Base-by-base conservation (phyloP, 2,329 filamentous ascomycete genomes). In the Talaromyces amestolkiae region DNA sequence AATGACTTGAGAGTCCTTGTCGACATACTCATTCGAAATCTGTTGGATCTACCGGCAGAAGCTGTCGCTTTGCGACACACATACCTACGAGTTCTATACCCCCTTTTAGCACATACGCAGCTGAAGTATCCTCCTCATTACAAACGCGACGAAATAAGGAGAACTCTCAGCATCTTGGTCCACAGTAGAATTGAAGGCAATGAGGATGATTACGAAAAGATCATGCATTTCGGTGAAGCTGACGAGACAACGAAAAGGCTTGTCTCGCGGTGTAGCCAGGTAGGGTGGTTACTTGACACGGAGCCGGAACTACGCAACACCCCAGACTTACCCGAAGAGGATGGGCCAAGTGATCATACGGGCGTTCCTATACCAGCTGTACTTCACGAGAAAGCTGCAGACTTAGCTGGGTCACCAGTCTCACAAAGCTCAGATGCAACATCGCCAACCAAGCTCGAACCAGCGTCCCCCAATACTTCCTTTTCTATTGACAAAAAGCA, bases 1-100 rank as follows among this genome's bases (percentile, higher is more conserved):
- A 99, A 99, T 75, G 95, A 99, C 74, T 84, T 99, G 35, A 91
- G 92, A 66, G 95, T 99, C 4, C 86, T 99, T 17, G 85, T 98
- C 56, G 95, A 99, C 74, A 95, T 99, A 69, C 93, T 99, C 66
- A 92, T 99, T 67, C 91, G 95, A 51, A 99, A 99, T 73, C 83
- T 99, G n/a, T 88, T 98, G 72, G 95, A 99, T 75, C 83, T 99
- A 9, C 95, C 96, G 0, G 90, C 94, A 72, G 94, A 97, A 75
- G 88, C 83, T 11, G 71, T 76, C 15, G 81, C 86, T 2, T 82
- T 99, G 65, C 87, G 94, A 43, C 95, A 99, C 76, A 99, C 95
- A 3, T 99, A 99, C 75, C 85, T 99, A 6, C 89, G 95, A 37
- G 95, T 99, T 3, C 82, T 99, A 13, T 93, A 96, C 73, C 95